Conservation (phyloP, 805 yeast species). For the Kodamaea kaohsiungensis region DNA sequence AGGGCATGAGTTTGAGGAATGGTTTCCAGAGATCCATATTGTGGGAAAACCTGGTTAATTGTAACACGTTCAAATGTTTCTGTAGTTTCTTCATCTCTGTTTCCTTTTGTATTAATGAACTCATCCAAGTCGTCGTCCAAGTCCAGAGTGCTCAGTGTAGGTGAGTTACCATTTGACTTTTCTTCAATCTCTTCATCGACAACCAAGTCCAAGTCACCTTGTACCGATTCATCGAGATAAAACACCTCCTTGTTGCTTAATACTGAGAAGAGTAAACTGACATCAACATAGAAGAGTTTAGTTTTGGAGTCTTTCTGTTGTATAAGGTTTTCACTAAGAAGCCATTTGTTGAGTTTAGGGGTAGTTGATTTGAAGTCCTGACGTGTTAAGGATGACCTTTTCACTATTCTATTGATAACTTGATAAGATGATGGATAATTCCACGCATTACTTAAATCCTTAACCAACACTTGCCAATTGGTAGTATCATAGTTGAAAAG, state of each 20-base stretch:
- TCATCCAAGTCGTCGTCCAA: constrained; percentile 2
- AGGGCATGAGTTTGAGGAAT: constrained; percentile 33
- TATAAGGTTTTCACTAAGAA: constrained; percentile 22
- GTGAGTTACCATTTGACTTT: not conserved
- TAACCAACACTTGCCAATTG: constrained; percentile 25
- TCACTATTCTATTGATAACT: constrained; percentile 29
- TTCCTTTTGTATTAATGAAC: not conserved
- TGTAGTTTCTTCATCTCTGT: constrained; percentile 3
- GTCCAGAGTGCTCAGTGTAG: not conserved
- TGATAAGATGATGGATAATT: constrained; percentile 46
- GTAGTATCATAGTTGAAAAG: constrained; percentile 10
- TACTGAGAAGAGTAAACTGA: constrained; percentile 21
- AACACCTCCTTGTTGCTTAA: constrained; percentile 24
- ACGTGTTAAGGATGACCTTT: constrained; percentile 20
- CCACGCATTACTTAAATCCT: constrained; percentile 36
- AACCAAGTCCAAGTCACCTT: constrained; percentile 1
- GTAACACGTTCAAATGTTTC: constrained; percentile 32
- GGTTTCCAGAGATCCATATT: constrained; percentile 34
- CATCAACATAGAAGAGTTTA: constrained; percentile 28
- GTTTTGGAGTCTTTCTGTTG: constrained; percentile 16
- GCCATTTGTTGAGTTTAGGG: constrained; percentile 21
- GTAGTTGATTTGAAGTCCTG: constrained; percentile 19
- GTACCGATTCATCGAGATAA: not conserved
- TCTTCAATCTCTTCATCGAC: not conserved
- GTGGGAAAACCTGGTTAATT: constrained; percentile 42